Evolutionary conservation across 208 protist genomes (phyloP).

Genomic region (Crithidia mellificae): DNA sequence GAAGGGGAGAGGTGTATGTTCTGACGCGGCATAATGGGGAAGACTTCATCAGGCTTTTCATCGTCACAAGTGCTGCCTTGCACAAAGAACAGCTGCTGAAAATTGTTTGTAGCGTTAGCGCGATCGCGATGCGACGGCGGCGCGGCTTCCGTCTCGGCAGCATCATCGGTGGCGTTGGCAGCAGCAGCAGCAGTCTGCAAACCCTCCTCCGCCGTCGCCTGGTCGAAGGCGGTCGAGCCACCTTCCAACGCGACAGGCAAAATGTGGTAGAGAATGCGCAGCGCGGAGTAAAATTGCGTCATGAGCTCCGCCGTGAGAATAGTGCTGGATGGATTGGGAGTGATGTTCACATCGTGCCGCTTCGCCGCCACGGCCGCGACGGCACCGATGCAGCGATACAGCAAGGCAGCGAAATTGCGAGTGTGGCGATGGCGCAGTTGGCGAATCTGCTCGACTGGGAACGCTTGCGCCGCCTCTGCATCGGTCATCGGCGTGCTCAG

Average conservation of each 20-base stretch:
- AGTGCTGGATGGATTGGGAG: slow-evolving; percentile 12
- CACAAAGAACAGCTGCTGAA: slow-evolving; percentile 80
- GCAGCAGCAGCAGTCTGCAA: not conserved
- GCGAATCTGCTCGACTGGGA: slow-evolving; percentile 60
- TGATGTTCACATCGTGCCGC: slow-evolving; percentile 29
- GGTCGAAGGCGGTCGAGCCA: slow-evolving; percentile 40
- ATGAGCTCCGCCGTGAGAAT: slow-evolving; percentile 26
- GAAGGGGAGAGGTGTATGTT: slow-evolving; percentile 9
- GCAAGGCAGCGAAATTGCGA: slow-evolving; percentile 71
- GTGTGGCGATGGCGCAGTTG: slow-evolving; percentile 81
- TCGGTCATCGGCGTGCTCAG: slow-evolving; percentile 48
- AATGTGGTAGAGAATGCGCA: slow-evolving; percentile 62
- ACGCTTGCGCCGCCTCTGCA: slow-evolving; percentile 40
- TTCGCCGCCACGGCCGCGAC: slow-evolving; percentile 43
- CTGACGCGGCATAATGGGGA: slow-evolving; percentile 51
- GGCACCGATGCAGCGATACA: slow-evolving; percentile 71
- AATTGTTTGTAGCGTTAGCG: slow-evolving; percentile 58
- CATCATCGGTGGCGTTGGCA: not conserved
- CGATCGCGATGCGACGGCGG: slow-evolving; percentile 12
- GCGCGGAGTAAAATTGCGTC: slow-evolving; percentile 50
- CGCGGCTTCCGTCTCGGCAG: not conserved
- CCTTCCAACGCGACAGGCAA: slow-evolving; percentile 74
- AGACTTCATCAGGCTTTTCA: slow-evolving; percentile 36
- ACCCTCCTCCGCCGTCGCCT: slow-evolving; percentile 1
- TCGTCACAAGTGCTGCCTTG: slow-evolving; percentile 69